These are phyloP conservation scores for Ramichloridium luteum DNA, from an alignment of 2,329 filamentous ascomycete genomes.

Conservation along the genomic window DNA sequence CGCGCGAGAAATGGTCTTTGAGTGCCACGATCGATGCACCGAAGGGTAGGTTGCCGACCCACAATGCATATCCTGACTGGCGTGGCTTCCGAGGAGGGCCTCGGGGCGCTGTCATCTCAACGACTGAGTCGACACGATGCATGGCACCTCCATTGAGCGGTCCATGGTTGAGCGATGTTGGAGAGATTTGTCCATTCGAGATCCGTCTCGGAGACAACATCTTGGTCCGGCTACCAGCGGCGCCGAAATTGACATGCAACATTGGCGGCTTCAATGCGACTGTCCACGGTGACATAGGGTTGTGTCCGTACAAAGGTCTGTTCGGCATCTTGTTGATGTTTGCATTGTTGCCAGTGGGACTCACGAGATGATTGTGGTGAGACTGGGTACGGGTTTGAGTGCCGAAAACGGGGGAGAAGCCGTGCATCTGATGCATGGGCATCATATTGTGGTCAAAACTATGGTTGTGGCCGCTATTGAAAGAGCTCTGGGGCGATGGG, in stretches of 20 bases:
- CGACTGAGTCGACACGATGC: background rate
- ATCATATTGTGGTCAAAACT: background rate
- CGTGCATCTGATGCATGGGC: background rate
- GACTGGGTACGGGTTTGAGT: no score
- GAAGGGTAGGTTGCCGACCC: slow-evolving; percentile 87
- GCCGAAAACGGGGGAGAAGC: no score
- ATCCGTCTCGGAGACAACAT: background rate
- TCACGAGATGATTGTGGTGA: background rate
- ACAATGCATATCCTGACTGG: slow-evolving; percentile 72
- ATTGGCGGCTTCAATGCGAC: background rate
- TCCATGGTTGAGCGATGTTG: background rate
- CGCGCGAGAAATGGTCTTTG: slow-evolving; percentile 80
- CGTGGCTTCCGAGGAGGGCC: slow-evolving; percentile 54
- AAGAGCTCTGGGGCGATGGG: background rate
- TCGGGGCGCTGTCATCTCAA: slow-evolving; percentile 16
- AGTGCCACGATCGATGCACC: slow-evolving; percentile 68
- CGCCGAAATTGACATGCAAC: background rate
- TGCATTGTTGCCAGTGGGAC: background rate
- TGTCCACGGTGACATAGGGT: background rate
- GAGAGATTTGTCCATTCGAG: background rate
- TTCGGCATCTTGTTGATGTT: background rate
- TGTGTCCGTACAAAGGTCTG: background rate
- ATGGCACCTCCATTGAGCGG: no score
- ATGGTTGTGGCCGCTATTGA: background rate
- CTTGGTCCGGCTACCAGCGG: background rate